phyloP scores from a whole-genome alignment of 2,329 filamentous ascomycete genomes.

The Aureobasidium pullulans region DNA sequence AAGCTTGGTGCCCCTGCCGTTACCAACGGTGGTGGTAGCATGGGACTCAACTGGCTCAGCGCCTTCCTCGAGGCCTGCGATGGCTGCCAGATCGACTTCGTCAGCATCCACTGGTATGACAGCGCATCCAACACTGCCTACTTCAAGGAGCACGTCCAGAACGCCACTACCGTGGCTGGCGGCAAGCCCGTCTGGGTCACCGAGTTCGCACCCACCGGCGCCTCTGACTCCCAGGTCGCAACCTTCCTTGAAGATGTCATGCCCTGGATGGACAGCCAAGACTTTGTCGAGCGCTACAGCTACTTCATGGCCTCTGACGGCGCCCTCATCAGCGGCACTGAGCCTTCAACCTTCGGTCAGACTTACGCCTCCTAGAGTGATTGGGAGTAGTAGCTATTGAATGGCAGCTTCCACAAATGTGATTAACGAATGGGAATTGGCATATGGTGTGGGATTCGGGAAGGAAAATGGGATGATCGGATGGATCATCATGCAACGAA shows the following conservation, averaged over 20 bases:
- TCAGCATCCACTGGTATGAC: slow-evolving; percentile 59
- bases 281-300: slow-evolving; percentile 34
- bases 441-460: not conserved
- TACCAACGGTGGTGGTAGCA: slow-evolving; percentile 50
- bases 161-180: slow-evolving; percentile 31
- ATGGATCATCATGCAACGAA: not conserved
- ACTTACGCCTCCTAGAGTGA: slow-evolving; percentile 21
- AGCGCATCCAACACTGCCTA: slow-evolving; percentile 35
- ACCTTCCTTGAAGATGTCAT: slow-evolving; percentile 46
- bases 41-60: slow-evolving; percentile 51
- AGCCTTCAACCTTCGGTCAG: slow-evolving; percentile 23
- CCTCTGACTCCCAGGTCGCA: slow-evolving; percentile 33
- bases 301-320: slow-evolving; percentile 33
- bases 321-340: slow-evolving; percentile 26
- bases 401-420: not conserved
- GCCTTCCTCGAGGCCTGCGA: slow-evolving; percentile 47
- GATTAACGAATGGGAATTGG: not conserved
- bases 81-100: slow-evolving; percentile 52
- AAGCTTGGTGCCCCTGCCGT: slow-evolving; percentile 54
- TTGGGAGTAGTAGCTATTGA: slow-evolving; percentile 1
- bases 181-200: slow-evolving; percentile 52
- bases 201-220: slow-evolving; percentile 53
- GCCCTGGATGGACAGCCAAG: slow-evolving; percentile 36
- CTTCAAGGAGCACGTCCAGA: slow-evolving; percentile 49
- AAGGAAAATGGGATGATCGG: not conserved